Evolutionary conservation across 805 yeast genomes (phyloP).

Genomic region (Dipodascus geniculatus): DNA sequence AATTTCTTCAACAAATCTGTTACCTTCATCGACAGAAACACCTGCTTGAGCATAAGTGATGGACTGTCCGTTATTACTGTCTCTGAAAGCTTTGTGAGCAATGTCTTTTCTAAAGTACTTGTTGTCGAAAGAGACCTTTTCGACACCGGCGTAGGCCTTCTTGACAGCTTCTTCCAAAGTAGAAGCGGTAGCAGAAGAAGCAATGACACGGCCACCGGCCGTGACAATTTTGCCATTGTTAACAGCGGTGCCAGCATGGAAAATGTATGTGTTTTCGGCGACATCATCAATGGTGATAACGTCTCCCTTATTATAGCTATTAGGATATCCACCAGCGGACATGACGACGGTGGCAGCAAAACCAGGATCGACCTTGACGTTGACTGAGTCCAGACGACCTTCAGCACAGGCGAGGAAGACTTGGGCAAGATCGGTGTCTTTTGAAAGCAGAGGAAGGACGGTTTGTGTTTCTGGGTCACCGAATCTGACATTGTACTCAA

Average conservation of each 20-base stretch:
- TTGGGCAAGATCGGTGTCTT: constrained; percentile 85
- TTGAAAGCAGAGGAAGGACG: constrained; percentile 72
- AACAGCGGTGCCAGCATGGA: constrained; percentile 91
- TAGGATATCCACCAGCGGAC: constrained; percentile 97
- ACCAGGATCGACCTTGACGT: constrained; percentile 35
- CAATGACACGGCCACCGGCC: constrained; percentile 94
- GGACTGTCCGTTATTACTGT: constrained; percentile 23
- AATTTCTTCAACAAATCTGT: constrained; percentile 77
- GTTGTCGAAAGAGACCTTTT: constrained; percentile 54
- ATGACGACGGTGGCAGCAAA: constrained; percentile 88
- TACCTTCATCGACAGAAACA: constrained; percentile 95
- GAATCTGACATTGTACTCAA: constrained; percentile 95
- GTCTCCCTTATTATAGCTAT: constrained; percentile 74
- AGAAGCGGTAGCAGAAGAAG: constrained; percentile 75
- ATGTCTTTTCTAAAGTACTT: constrained; percentile 86
- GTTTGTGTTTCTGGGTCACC: constrained; percentile 99
- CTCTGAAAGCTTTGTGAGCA: constrained; percentile 90
- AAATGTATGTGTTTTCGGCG: constrained; percentile 46
- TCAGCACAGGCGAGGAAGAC: constrained; percentile 89
- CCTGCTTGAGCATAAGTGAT: constrained; percentile 94
- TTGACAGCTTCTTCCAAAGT: constrained; percentile 71
- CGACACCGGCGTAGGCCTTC: constrained; percentile 78
- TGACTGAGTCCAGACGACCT: constrained; percentile 80
- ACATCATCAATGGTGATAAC: constrained; percentile 46
- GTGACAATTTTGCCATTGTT: constrained; percentile 56